Evolutionary conservation across 139 green algal genomes (phyloP), one percentile per base, ranked within the genome.

Genomic region (Astrephomene gubernaculifera): DNA sequence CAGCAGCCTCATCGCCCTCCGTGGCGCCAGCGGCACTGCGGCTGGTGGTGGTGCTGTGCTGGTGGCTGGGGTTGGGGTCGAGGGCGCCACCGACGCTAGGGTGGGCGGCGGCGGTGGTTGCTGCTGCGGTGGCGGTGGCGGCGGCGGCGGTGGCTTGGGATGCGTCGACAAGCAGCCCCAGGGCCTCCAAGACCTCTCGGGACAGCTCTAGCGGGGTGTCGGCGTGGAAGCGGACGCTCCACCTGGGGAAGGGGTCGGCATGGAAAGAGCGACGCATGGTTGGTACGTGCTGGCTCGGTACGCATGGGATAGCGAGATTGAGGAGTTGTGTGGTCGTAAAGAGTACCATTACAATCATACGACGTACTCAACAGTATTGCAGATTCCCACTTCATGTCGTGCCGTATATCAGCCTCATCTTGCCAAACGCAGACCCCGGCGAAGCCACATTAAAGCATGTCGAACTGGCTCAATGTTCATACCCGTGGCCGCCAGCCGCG

Each of bases 201-300:
- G 71, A 81, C 33, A 87, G 68, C 33, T 41, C 19, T 2, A 91
- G 79, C 10, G 83, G 83, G 27, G 83, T 89, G 72, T 87, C 64
- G 1, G 85, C 57, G 33, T 45, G 52, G 71, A 91, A 87, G 21
- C 44, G 75, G 25, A 91, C 71, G 12, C 63, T 31, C 87, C 87
- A 91, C 70, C 70, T 78, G 70, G 5, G 17, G 57, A 9, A 6
- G 57, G 19, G 12, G 49, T 12, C 14, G 49, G 49, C 14, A 57
- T 12, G 49, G 49, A 57, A 57, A 57, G 49, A 57, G 14, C 49
- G 49, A n/a, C n/a, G n/a, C n/a, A n/a, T n/a, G n/a, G n/a, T n/a
- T n/a, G n/a, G n/a, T n/a, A n/a, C n/a, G n/a, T n/a, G n/a, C n/a
- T n/a, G n/a, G n/a, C n/a, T n/a, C n/a, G n/a, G n/a, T n/a, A n/a